phyloP scores from a whole-genome alignment of 176 grass and related monocot species.

The Echinochloa phyllopogon region DNA sequence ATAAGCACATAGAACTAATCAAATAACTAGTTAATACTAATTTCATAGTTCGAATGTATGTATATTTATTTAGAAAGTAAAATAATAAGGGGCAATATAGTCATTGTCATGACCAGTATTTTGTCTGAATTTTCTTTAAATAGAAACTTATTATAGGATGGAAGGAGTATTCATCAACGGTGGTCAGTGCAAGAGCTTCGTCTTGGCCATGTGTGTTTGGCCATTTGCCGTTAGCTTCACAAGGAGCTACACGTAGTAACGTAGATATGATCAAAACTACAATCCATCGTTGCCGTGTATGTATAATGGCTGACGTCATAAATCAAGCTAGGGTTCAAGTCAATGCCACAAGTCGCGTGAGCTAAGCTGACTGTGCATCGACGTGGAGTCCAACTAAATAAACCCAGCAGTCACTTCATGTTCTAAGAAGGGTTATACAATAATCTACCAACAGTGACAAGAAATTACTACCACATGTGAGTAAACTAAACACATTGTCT shows the following conservation, averaged over 20 bases:
- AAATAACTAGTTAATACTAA: too few relatives aligned
- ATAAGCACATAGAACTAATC: too few relatives aligned
- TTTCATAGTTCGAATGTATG: too few relatives aligned
- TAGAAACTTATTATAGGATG: too few relatives aligned
- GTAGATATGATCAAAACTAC: background rate
- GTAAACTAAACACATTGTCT: too few relatives aligned
- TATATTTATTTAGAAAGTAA: too few relatives aligned
- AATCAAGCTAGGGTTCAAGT: background rate
- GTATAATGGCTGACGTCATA: background rate
- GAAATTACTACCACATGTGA: too few relatives aligned
- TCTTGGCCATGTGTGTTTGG: background rate
- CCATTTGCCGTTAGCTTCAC: background rate
- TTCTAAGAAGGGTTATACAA: background rate
- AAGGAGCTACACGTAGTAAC: background rate
- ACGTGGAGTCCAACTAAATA: conserved; percentile 1
- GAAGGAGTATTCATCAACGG: too few relatives aligned
- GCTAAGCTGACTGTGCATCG: conserved; percentile 1
- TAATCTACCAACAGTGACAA: background rate
- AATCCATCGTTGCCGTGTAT: background rate
- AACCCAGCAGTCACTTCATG: background rate
- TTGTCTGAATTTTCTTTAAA: too few relatives aligned
- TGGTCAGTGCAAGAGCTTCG: too few relatives aligned
- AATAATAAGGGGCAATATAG: too few relatives aligned
- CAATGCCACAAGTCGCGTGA: background rate
- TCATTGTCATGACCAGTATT: too few relatives aligned